These are phyloP conservation scores for Grosmannia penicillata DNA, from an alignment of 2,329 filamentous ascomycete genomes.

Conservation along the genomic window DNA sequence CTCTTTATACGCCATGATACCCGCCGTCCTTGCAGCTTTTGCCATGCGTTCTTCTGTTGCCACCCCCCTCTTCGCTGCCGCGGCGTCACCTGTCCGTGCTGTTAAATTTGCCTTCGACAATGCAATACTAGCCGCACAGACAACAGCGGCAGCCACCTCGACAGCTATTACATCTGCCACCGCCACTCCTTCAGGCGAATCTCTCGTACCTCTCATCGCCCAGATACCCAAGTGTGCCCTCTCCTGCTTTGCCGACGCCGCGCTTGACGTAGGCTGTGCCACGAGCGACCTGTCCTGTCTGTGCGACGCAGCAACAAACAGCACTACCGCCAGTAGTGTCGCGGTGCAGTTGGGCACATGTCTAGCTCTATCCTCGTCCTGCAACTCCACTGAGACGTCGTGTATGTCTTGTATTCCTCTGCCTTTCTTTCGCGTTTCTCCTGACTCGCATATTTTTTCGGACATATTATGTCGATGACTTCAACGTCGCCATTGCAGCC, in stretches of 20 bases:
- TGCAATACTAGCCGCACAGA: not conserved
- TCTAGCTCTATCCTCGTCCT: constrained; percentile 5
- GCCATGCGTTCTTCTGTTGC: not conserved
- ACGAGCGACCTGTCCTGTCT: constrained; percentile 14
- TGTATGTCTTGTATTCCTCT: not conserved
- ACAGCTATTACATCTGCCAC: constrained; percentile 2
- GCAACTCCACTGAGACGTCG: constrained; percentile 1
- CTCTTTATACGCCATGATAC: not conserved
- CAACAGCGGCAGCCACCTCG: not conserved
- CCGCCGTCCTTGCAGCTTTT: not conserved
- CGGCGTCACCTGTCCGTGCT: not conserved
- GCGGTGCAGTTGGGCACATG: constrained; percentile 9
- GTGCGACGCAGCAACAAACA: constrained; percentile 9
- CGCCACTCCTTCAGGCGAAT: too few relatives aligned
- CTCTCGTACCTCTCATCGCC: constrained; percentile 11
- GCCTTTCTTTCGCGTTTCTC: too few relatives aligned
- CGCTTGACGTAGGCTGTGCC: constrained; percentile 10
- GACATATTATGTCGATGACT: too few relatives aligned
- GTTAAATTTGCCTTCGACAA: not conserved
- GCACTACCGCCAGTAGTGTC: constrained; percentile 1
- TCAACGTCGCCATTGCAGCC: too few relatives aligned
- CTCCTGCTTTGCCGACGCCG: constrained; percentile 11
- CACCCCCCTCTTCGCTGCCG: not conserved
- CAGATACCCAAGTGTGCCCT: constrained; percentile 14
- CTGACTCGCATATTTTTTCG: too few relatives aligned